These are phyloP conservation scores for Zoysia japonica DNA, from an alignment of 176 grass and related monocot species.

Conservation along the genomic window DNA sequence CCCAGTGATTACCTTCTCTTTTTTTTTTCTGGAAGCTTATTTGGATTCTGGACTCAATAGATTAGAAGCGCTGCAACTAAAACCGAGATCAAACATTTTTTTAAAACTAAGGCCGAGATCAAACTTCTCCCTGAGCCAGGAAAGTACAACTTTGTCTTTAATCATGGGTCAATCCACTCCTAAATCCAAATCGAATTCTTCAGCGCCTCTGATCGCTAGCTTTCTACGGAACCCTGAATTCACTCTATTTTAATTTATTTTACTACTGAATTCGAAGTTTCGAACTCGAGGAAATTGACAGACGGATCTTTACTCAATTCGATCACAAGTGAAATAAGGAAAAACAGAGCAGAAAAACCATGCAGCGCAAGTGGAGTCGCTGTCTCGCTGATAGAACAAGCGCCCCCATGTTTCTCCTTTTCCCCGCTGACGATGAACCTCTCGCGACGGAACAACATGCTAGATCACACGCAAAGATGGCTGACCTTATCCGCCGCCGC, in stretches of 20 bases:
- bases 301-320: not conserved
- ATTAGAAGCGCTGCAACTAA: not conserved
- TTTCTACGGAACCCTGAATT: not conserved
- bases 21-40: not conserved
- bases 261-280: not conserved
- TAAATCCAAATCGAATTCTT: constrained; percentile 30
- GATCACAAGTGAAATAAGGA: not conserved
- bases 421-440: not conserved
- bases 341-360: not conserved
- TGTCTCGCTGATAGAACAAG: not conserved
- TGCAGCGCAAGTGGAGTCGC: not conserved
- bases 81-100: not conserved
- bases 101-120: not conserved
- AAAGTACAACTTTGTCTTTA: not conserved
- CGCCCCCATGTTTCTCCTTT: not conserved
- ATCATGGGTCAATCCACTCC: constrained; percentile 1
- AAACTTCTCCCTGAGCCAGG: not conserved
- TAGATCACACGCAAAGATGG: not conserved
- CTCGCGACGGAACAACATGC: not conserved
- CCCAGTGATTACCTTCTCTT: not conserved
- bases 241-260: not conserved
- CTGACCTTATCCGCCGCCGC: constrained; percentile 46
- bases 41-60: not conserved
- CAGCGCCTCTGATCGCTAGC: constrained; percentile 2
- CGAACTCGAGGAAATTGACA: not conserved